These are phyloP conservation scores for Solanum corneliomulleri DNA, from an alignment of 257 asterid species.

Conservation along the genomic window DNA sequence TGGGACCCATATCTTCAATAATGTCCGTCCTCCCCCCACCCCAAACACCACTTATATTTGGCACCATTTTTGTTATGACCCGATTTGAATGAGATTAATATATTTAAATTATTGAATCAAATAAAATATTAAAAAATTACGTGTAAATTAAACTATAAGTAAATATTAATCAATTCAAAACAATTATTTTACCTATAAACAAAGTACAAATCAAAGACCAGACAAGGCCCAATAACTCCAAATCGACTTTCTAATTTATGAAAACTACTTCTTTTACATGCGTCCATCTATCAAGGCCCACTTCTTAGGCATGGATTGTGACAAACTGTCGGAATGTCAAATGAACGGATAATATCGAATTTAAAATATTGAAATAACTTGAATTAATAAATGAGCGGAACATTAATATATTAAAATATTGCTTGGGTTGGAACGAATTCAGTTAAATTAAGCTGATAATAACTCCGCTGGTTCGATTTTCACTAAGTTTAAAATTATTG, in stretches of 20 bases:
- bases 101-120: no score
- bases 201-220: not conserved
- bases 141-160: no score
- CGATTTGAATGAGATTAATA: no score
- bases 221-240: not conserved
- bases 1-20: no score
- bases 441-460: no score
- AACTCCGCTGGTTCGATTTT: not conserved
- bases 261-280: not conserved
- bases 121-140: no score
- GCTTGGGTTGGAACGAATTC: not conserved
- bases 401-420: no score
- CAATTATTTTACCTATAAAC: fast-evolving
- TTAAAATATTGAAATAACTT: no score
- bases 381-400: no score
- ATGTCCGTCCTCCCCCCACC: no score
- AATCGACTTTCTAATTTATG: not conserved
- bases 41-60: not conserved
- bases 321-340: not conserved
- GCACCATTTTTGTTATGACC: not conserved
- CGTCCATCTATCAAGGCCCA: not conserved
- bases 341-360: not conserved
- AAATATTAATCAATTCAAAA: not conserved
- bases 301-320: not conserved
- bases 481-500: no score